phyloP scores from a whole-genome alignment of 306 rosid species.

The Astragalus membranaceus region DNA sequence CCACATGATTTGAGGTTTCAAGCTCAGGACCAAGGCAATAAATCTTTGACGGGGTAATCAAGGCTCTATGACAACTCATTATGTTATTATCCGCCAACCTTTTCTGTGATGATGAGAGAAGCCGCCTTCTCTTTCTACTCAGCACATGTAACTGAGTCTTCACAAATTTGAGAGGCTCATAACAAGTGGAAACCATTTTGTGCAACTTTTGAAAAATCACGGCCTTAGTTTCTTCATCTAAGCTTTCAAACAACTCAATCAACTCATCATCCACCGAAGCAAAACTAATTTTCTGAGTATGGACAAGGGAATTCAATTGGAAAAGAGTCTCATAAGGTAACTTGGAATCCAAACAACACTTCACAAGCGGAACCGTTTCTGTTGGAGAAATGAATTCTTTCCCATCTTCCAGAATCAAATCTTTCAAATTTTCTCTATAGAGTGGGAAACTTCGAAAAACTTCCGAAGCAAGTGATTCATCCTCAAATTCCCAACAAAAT shows the following conservation, averaged over 20 bases:
- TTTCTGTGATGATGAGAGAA: constrained; percentile 25
- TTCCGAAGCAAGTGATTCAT: constrained; percentile 36
- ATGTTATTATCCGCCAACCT: constrained; percentile 50
- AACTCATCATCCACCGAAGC: constrained; percentile 52
- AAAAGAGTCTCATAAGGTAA: constrained; percentile 64
- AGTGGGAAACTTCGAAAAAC: constrained; percentile 49
- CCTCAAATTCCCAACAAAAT: constrained; percentile 64
- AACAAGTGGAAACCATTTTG: constrained; percentile 58
- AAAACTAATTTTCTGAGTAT: constrained; percentile 72
- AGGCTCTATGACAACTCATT: constrained; percentile 88
- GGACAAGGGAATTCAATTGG: constrained; percentile 82
- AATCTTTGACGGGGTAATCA: constrained; percentile 78
- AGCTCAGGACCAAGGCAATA: constrained; percentile 92
- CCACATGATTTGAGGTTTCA: constrained; percentile 86
- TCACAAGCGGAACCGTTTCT: constrained; percentile 65
- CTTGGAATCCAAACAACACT: constrained; percentile 26
- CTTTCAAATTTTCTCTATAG: constrained; percentile 45
- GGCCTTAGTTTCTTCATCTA: constrained; percentile 45
- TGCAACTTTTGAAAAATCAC: constrained; percentile 64
- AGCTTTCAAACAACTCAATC: constrained; percentile 45
- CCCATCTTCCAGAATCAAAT: constrained; percentile 47
- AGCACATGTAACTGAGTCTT: constrained; percentile 45
- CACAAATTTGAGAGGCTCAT: constrained; percentile 50
- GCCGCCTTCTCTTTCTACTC: constrained; percentile 24
- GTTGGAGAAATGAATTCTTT: constrained; percentile 35